Base-by-base conservation (phyloP, 768 basidiomycete species). In the Tylopilus vinaceipallidus region DNA sequence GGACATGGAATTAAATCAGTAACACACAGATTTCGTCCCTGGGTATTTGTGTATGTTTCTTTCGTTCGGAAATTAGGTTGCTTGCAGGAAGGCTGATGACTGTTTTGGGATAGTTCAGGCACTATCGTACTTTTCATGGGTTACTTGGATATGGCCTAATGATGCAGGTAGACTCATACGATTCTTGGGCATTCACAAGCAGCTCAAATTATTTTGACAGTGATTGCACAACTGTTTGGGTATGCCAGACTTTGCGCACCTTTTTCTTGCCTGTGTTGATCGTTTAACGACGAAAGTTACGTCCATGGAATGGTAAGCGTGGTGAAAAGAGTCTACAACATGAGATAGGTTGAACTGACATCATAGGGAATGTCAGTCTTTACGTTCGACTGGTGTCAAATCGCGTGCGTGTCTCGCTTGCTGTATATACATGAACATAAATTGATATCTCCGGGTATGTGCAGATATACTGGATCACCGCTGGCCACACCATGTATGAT, bases 311-410 rank as follows among this genome's bases (percentile, higher is more conserved):
- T 78, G 74, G 76, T 76, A 49, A 51, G 67, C 54, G 29, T 29
- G 29, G 27, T 46, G 16, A 14, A 6, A 11, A 23, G 32, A 16
- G 4, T 2, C 2, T n/a, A 11, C 12, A 7, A 13, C 37, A 26
- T 1, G 22, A 38, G 20, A 20, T 47, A 35, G 4, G 10, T 53
- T 48, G 16, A 17, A 19, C 20, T 19, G 12, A 7, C 30, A 24
- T 2, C 6, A 26, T 19, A 67, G 68, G 82, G 83, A 24, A 88
- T 89, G 84, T 83, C 83, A 44, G 59, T 88, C 42, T 60, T 90
- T 52, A 88, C 87, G 36, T 88, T 92, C 62, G 89, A 91, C 60
- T 92, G 89, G 89, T 74, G 81, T 16, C 84, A 88, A 66, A 82
- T 86, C 49, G 66, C 68, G 61, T 69, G 30, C 41, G 66, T 64